Percentiles rank a stretch among this genome's conserved stretches.
These are phyloP conservation scores for Sporothrix schenckii DNA, from an alignment of 2,329 filamentous ascomycete species.

Conservation along the genomic window DNA sequence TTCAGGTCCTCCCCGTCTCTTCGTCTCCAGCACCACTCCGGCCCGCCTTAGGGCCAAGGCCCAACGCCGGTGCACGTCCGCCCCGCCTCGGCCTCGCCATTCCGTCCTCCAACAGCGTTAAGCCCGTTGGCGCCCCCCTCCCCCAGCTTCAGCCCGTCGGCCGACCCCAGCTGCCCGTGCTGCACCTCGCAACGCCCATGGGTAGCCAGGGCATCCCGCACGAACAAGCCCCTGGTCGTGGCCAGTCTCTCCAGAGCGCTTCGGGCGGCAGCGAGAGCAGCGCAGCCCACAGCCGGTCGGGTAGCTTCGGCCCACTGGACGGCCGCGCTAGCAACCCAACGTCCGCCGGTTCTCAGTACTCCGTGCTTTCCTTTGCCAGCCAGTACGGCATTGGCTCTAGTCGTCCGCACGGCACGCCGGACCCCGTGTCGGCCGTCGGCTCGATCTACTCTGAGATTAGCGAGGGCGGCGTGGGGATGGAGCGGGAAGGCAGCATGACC, in stretches of 20 bases:
- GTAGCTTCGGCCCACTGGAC: constrained; percentile 78
- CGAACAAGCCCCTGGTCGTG: constrained; percentile 60
- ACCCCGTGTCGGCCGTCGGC: constrained; percentile 85
- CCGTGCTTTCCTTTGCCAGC: constrained; percentile 76
- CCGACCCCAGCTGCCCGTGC: constrained; percentile 71
- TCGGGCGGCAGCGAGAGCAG: constrained; percentile 80
- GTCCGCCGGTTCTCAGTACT: constrained; percentile 86
- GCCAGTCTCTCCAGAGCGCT: constrained; percentile 65
- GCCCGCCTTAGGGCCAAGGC: constrained; percentile 63
- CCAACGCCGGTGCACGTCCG: constrained; percentile 63
- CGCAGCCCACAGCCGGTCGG: constrained; percentile 75
- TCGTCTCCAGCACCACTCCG: constrained; percentile 62
- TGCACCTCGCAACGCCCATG: constrained; percentile 87
- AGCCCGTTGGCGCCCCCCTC: constrained; percentile 65
- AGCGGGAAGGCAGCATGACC: constrained; percentile 78
- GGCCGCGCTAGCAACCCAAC: constrained; percentile 78
- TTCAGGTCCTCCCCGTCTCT: constrained; percentile 37
- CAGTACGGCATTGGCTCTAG: constrained; percentile 69
- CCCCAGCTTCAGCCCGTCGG: constrained; percentile 38
- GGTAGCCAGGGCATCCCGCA: constrained; percentile 74
- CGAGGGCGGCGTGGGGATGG: constrained; percentile 75
- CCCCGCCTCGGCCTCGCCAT: constrained; percentile 88
- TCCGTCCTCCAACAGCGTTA: constrained; percentile 79
- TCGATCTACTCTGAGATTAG: constrained; percentile 81
- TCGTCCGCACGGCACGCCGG: constrained; percentile 69